Evolutionary conservation across 2,329 filamentous ascomycete genomes (phyloP).

Genomic region (Stylonectria norvegica): DNA sequence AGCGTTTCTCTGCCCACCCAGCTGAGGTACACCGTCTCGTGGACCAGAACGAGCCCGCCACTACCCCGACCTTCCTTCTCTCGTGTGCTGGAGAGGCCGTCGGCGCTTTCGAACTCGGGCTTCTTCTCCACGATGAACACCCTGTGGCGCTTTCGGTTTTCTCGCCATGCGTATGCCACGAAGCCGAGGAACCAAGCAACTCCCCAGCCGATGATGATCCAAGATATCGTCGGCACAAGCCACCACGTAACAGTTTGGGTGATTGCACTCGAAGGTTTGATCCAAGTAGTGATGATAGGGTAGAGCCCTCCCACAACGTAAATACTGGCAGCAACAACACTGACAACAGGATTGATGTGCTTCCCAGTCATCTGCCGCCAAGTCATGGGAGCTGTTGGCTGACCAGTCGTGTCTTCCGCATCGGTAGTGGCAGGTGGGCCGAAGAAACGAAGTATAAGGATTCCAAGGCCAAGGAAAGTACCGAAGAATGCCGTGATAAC

Average conservation of each 20-base stretch:
- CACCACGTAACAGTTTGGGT: conserved; percentile 25
- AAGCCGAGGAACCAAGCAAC: conserved; percentile 36
- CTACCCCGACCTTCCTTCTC: conserved; percentile 16
- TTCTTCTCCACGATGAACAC: conserved; percentile 35
- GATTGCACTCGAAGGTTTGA: conserved; percentile 20
- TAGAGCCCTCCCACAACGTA: conserved; percentile 32
- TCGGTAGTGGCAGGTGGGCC: conserved; percentile 29
- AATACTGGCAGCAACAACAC: conserved; percentile 29
- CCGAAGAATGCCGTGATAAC: conserved; percentile 35
- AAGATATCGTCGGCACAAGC: conserved; percentile 30
- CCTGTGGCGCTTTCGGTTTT: conserved; percentile 28
- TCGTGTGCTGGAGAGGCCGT: conserved; percentile 10
- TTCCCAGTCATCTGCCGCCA: conserved; percentile 33
- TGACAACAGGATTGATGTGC: conserved; percentile 29
- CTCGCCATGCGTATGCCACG: conserved; percentile 27
- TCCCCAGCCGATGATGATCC: conserved; percentile 28
- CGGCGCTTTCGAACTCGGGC: conserved; percentile 33
- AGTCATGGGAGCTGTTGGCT: conserved; percentile 14
- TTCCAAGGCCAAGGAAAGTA: conserved; percentile 32
- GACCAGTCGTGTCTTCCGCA: conserved; percentile 10
- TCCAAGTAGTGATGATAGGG: conserved; percentile 33
- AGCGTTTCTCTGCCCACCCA: conserved; percentile 33
- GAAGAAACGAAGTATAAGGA: conserved; percentile 33
- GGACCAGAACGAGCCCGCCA: conserved; percentile 32
- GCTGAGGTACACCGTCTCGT: conserved; percentile 36